Percentiles rank a stretch among this genome's conserved stretches.
Conservation (phyloP, 129 eudicot genomes). For the Artemisia tridentata region DNA sequence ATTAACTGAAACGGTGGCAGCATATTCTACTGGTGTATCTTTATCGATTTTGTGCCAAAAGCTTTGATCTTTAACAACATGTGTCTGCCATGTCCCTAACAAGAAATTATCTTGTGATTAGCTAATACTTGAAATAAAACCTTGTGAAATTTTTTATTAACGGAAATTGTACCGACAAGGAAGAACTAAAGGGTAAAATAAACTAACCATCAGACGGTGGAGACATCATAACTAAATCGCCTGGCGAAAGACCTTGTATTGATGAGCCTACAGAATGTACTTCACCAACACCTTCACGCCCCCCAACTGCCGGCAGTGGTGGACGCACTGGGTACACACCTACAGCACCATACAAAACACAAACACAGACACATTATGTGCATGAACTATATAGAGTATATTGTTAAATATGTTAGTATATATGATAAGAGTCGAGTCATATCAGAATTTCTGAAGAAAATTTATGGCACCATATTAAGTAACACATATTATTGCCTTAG, state of each 20-base stretch:
- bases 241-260: conserved; percentile 68
- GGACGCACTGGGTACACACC: conserved; percentile 95
- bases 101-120: background rate
- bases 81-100: conserved; percentile 88
- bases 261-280: conserved; percentile 75
- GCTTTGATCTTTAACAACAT: conserved; percentile 67
- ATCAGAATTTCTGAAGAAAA: too few species aligned
- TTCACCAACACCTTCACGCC: conserved; percentile 90
- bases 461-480: too few species aligned
- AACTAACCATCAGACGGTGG: conserved; percentile 73
- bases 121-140: conserved; percentile 4
- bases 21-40: conserved; percentile 68
- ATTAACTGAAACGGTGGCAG: conserved; percentile 78
- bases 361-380: background rate
- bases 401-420: too few species aligned
- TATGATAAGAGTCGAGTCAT: too few species aligned
- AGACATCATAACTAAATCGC: conserved; percentile 83
- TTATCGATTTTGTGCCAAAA: conserved; percentile 74
- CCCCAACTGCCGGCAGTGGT: conserved; percentile 72
- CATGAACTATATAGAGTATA: too few species aligned
- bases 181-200: background rate
- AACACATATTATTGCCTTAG: too few species aligned
- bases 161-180: background rate
- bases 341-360: conserved; percentile 16
- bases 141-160: background rate